Evolutionary conservation across 257 asterid species (phyloP).

Genomic region (Plantago ovata): DNA sequence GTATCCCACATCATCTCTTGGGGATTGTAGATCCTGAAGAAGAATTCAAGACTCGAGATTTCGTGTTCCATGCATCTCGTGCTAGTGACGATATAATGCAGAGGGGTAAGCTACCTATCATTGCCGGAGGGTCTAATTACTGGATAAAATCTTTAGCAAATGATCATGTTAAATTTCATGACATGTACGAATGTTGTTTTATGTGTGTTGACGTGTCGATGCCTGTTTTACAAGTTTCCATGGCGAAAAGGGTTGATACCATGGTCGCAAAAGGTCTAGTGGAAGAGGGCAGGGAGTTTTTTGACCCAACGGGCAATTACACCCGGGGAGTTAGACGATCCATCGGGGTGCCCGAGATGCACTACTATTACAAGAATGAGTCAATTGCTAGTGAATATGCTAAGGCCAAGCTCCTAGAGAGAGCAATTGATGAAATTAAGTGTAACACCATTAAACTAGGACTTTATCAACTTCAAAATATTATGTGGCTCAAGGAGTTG

Average conservation of each 20-base stretch:
- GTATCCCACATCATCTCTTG: conserved; percentile 68
- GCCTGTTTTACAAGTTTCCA: conserved; percentile 40
- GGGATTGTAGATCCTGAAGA: conserved; percentile 43
- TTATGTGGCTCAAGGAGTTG: conserved; percentile 40
- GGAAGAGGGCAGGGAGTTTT: conserved; percentile 53
- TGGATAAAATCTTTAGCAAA: conserved; percentile 52
- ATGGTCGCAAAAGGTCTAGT: conserved; percentile 64
- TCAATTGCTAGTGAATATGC: conserved; percentile 17
- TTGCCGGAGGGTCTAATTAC: conserved; percentile 87
- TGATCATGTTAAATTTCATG: conserved; percentile 38
- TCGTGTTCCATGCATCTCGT: conserved; percentile 42
- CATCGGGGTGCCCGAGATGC: conserved; percentile 76
- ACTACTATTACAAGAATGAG: conserved; percentile 36
- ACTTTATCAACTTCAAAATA: conserved; percentile 48
- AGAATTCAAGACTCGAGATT: conserved; percentile 56
- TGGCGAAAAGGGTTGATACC: conserved; percentile 57
- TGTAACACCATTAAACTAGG: conserved; percentile 53
- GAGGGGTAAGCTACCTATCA: conserved; percentile 54
- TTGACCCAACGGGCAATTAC: conserved; percentile 45
- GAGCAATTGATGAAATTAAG: conserved; percentile 52
- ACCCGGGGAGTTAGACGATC: conserved; percentile 60
- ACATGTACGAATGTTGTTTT: conserved; percentile 55
- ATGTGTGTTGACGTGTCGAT: conserved; percentile 66
- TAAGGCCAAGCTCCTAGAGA: conserved; percentile 26
- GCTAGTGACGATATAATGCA: conserved; percentile 39